These are phyloP conservation scores for Xylaria sp. DNA, from an alignment of 2,329 filamentous ascomycete genomes.

Conservation along the genomic window DNA sequence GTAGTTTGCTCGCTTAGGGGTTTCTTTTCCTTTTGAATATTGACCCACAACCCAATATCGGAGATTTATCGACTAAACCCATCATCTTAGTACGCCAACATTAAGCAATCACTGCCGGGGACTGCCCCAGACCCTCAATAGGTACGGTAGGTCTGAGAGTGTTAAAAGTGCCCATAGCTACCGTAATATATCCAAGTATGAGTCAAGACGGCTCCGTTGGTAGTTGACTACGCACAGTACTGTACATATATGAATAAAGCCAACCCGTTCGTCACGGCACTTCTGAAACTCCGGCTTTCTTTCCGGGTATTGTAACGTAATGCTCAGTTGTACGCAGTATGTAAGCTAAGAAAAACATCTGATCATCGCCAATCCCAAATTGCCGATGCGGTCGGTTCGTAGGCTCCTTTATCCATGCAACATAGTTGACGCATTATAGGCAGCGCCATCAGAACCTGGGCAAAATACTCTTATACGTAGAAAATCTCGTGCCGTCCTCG, in stretches of 20 bases:
- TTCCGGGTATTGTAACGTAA: conserved; percentile 4
- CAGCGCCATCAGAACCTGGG: conserved; percentile 3
- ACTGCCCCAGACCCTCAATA: conserved; percentile 5
- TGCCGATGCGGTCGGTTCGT: conserved; percentile 3
- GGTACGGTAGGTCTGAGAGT: neutral
- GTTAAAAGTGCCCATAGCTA: conserved; percentile 1
- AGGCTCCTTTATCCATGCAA: conserved; percentile 18
- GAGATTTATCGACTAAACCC: conserved; percentile 31
- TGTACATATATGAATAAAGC: neutral
- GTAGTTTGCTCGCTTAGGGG: conserved; percentile 26
- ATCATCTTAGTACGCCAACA: conserved; percentile 16
- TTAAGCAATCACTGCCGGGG: conserved; percentile 31
- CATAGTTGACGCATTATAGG: conserved; percentile 23
- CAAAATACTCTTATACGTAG: neutral
- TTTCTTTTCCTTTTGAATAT: conserved; percentile 11
- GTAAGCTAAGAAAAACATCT: conserved; percentile 34
- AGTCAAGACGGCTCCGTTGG: neutral
- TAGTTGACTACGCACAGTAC: neutral
- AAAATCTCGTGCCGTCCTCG: conserved; percentile 14
- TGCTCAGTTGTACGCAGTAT: conserved; percentile 16
- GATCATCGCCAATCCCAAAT: conserved; percentile 18
- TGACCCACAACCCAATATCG: conserved; percentile 24
- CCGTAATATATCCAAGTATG: neutral
- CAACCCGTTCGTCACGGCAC: conserved; percentile 8
- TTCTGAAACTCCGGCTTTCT: conserved; percentile 32